phyloP scores from a whole-genome alignment of 2,329 filamentous ascomycete species.

The Paracoccidioides brasiliensis region DNA sequence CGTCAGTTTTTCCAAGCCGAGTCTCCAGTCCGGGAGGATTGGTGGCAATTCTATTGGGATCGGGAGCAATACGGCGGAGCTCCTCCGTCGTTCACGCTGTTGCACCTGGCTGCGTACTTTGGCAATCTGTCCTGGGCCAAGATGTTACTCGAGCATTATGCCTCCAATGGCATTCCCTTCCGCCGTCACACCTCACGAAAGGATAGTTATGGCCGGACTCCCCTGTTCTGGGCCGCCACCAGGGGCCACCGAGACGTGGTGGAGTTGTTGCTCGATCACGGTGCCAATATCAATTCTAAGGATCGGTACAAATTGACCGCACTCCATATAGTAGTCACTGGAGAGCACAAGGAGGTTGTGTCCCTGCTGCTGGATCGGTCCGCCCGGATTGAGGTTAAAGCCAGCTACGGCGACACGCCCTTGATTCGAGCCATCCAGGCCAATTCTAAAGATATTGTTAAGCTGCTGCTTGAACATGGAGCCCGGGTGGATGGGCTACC shows the following conservation, averaged over 20 bases:
- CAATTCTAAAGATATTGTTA: constrained; percentile 10
- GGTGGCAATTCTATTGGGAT: constrained; percentile 17
- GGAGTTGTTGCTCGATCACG: constrained; percentile 29
- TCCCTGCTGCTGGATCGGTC: constrained; percentile 11
- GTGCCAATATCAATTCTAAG: constrained; percentile 35
- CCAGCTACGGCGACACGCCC: constrained; percentile 11
- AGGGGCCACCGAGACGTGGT: constrained; percentile 13
- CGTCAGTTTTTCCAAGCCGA: constrained; percentile 14
- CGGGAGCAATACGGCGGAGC: constrained; percentile 15
- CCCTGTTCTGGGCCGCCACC: constrained; percentile 9
- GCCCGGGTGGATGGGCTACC: constrained; percentile 10
- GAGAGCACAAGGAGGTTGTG: constrained; percentile 10
- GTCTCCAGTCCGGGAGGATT: constrained; percentile 14
- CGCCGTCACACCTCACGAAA: constrained; percentile 12
- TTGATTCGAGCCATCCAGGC: constrained; percentile 13
- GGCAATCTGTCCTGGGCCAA: constrained; percentile 16
- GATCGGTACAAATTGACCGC: constrained; percentile 12
- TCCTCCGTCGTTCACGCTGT: constrained; percentile 16
- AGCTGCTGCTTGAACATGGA: constrained; percentile 13
- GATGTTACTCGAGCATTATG: constrained; percentile 12
- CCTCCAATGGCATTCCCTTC: not conserved
- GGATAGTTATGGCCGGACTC: constrained; percentile 10
- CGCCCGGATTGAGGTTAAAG: constrained; percentile 10
- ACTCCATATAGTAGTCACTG: constrained; percentile 14
- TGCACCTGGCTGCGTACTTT: constrained; percentile 16